These are phyloP conservation scores for Ilyonectria sp. DNA, from an alignment of 2,329 filamentous ascomycete genomes.

Conservation along the genomic window DNA sequence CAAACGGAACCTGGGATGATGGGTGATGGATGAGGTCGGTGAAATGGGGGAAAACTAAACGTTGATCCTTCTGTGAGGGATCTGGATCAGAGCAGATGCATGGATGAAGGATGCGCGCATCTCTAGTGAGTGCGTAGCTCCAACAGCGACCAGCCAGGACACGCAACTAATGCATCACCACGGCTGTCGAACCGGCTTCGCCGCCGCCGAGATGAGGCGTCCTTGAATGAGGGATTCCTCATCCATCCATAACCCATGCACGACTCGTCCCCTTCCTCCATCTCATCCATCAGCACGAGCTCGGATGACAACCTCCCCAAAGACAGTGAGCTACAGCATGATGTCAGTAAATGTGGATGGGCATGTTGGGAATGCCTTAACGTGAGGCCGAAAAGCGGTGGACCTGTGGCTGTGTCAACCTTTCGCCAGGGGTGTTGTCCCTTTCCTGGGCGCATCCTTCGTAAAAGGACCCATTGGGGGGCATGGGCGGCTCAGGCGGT, in stretches of 20 bases:
- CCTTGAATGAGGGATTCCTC: background rate
- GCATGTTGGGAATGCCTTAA: background rate
- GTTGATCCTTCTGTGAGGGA: constrained; percentile 22
- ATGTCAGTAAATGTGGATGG: background rate
- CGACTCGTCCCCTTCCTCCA: background rate
- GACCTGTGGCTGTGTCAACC: background rate
- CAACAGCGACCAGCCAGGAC: background rate
- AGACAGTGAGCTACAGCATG: background rate
- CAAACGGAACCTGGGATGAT: constrained; percentile 16
- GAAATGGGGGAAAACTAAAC: constrained; percentile 6
- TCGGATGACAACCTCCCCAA: background rate
- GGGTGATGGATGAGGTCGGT: background rate
- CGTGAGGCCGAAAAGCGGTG: background rate
- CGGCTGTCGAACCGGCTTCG: background rate
- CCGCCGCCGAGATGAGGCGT: constrained; percentile 1
- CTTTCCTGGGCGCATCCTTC: constrained; percentile 1
- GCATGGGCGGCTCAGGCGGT: background rate
- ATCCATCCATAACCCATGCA: background rate
- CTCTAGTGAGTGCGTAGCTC: background rate
- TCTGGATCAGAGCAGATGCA: constrained; percentile 11
- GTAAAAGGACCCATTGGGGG: background rate
- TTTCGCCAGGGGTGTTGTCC: background rate
- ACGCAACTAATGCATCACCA: background rate
- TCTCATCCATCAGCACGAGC: background rate
- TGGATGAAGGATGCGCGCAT: constrained; percentile 20